These are phyloP conservation scores for Eucalyptus sp. DNA, from an alignment of 345 rosid species.

Conservation along the genomic window DNA sequence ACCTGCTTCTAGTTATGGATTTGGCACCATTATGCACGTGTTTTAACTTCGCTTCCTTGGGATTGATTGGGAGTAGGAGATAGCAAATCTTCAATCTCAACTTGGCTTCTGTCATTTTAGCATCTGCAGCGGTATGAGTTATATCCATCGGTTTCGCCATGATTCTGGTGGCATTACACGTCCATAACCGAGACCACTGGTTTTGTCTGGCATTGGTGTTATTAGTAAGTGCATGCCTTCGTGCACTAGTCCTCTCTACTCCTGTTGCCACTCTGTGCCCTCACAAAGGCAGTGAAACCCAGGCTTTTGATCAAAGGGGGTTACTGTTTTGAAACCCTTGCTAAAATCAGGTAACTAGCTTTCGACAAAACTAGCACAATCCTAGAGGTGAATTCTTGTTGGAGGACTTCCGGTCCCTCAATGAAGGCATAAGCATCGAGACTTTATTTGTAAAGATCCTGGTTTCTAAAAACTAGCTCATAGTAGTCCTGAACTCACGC, in stretches of 20 bases:
- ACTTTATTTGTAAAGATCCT: conserved; percentile 43
- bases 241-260: conserved; percentile 82
- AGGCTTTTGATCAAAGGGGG: conserved; percentile 86
- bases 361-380: conserved; percentile 94
- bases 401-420: conserved; percentile 35
- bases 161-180: conserved; percentile 34
- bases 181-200: conserved; percentile 41
- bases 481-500: too few species aligned
- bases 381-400: conserved; percentile 75
- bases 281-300: conserved; percentile 65
- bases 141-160: conserved; percentile 39
- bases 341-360: conserved; percentile 58
- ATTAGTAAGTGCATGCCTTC: conserved; percentile 84
- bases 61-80: neutral
- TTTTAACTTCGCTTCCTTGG: neutral
- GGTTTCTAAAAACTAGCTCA: neutral
- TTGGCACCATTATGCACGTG: neutral
- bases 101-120: neutral
- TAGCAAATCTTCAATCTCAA: neutral
- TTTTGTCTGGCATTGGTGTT: conserved; percentile 69
- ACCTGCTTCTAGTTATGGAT: too few species aligned
- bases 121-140: conserved; percentile 39
- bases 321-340: conserved; percentile 58
- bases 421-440: conserved; percentile 21
- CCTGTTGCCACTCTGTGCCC: conserved; percentile 88